Percentiles rank a stretch among this genome's conserved stretches.
phyloP scores from a whole-genome alignment of 2,329 filamentous ascomycete species.

The Ophiostoma montium region DNA sequence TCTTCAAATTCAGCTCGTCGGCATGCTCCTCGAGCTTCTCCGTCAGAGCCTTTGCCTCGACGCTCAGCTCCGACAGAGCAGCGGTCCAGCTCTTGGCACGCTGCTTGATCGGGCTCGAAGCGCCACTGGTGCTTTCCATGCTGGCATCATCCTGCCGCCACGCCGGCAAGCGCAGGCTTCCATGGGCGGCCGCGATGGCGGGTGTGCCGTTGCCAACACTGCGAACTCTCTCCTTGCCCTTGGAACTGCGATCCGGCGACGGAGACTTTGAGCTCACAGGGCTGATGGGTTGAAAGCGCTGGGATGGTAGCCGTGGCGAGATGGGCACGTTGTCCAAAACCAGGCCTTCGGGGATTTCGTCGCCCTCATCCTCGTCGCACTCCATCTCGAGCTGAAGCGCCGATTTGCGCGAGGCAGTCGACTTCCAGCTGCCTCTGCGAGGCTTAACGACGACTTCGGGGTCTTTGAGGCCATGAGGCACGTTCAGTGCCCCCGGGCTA shows the following conservation, averaged over 20 bases:
- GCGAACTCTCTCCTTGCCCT: constrained; percentile 34
- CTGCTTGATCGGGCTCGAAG: constrained; percentile 31
- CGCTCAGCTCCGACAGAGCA: constrained; percentile 52
- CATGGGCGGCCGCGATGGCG: constrained; percentile 41
- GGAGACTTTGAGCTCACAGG: constrained; percentile 37
- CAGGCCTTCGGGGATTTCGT: constrained; percentile 65
- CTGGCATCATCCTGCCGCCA: constrained; percentile 34
- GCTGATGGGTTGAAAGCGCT: constrained; percentile 34
- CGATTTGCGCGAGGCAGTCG: constrained; percentile 49
- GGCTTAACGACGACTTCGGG: constrained; percentile 26
- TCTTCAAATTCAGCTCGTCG: constrained; percentile 41
- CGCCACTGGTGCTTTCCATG: constrained; percentile 15
- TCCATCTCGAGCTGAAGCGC: constrained; percentile 59
- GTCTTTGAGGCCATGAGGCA: constrained; percentile 31
- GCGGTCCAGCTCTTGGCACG: constrained; percentile 64
- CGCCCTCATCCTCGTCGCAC: constrained; percentile 61
- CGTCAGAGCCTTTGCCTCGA: constrained; percentile 60
- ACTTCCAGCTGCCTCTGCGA: constrained; percentile 58
- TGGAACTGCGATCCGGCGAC: constrained; percentile 34
- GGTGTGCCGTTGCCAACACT: constrained; percentile 53
- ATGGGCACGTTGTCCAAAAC: constrained; percentile 73
- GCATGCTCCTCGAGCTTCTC: constrained; percentile 71
- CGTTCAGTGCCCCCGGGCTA: constrained; percentile 28
- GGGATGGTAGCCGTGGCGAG: constrained; percentile 51
- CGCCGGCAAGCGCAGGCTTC: constrained; percentile 42